Conservation (phyloP, 2,329 filamentous ascomycete genomes). For the Didymella glomerata region DNA sequence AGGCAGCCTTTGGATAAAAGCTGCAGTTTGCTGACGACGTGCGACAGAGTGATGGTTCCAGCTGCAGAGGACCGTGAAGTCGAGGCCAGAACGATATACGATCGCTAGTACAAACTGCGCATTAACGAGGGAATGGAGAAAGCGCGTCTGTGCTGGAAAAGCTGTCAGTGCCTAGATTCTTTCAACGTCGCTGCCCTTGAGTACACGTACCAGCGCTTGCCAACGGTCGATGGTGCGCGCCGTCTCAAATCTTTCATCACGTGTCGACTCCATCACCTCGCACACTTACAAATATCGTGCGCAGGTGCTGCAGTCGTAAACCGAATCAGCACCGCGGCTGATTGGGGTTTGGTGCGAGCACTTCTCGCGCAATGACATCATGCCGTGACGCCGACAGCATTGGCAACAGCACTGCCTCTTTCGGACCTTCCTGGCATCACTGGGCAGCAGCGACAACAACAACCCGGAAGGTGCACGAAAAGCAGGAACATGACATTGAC, state of each 20-base stretch:
- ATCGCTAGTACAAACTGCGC: not conserved
- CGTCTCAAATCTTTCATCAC: not conserved
- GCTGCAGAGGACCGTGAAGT: not conserved
- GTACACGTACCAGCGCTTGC: not conserved
- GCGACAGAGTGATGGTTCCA: not conserved
- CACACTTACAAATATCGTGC: not conserved
- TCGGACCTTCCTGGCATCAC: constrained; percentile 8
- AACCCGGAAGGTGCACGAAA: constrained; percentile 5
- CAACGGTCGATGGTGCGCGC: not conserved
- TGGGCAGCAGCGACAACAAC: constrained; percentile 2
- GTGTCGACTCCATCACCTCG: not conserved
- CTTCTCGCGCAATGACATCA: constrained; percentile 16
- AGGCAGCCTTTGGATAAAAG: not conserved
- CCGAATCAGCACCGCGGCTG: not conserved
- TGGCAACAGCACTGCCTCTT: constrained; percentile 18
- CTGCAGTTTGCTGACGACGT: not conserved
- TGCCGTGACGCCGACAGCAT: constrained; percentile 6
- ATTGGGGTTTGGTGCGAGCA: not conserved
- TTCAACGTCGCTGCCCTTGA: not conserved
- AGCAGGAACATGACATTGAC: not conserved
- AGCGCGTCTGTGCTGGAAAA: not conserved
- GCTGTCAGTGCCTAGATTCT: not conserved
- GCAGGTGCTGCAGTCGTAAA: too few species aligned
- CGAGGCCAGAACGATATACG: not conserved
- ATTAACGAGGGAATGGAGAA: not conserved